Percentiles rank a stretch among this genome's conserved stretches.
Evolutionary conservation across 176 grass and related monocot species (phyloP).

Genomic region (Chrysopogon serrulatus): DNA sequence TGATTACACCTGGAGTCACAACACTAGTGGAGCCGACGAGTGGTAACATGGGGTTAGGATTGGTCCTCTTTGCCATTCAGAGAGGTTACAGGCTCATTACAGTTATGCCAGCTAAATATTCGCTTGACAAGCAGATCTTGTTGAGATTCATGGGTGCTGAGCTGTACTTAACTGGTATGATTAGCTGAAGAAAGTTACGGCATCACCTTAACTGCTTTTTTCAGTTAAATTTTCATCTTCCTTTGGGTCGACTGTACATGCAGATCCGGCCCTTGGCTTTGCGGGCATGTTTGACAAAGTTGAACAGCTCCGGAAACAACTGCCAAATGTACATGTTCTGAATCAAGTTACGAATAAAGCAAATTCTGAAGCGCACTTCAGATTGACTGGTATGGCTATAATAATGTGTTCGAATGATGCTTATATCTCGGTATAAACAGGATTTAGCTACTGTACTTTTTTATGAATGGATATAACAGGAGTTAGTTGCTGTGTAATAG

Average conservation of each 20-base stretch:
- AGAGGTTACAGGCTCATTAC: constrained; percentile 69
- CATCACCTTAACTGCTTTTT: background rate
- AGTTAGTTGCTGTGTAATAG: background rate
- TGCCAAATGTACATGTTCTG: constrained; percentile 56
- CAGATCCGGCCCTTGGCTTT: constrained; percentile 58
- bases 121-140: constrained; percentile 61
- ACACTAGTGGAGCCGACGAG: constrained; percentile 55
- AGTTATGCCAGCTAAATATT: constrained; percentile 60
- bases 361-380: constrained; percentile 60
- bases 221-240: background rate
- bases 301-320: constrained; percentile 55
- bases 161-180: constrained; percentile 43
- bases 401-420: background rate
- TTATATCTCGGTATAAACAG: background rate
- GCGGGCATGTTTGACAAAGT: constrained; percentile 31
- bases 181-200: background rate
- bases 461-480: background rate
- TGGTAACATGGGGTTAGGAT: constrained; percentile 68
- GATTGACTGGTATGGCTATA: constrained; percentile 48
- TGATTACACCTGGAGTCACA: constrained; percentile 66
- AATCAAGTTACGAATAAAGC: constrained; percentile 54
- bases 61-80: constrained; percentile 39
- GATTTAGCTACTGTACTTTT: background rate
- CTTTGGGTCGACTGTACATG: background rate
- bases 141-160: constrained; percentile 72